Evolutionary conservation across 192 early-diverging fungal genomes (phyloP), one percentile per base, ranked within the genome.

Genomic region (Neocallimastix lanati): DNA sequence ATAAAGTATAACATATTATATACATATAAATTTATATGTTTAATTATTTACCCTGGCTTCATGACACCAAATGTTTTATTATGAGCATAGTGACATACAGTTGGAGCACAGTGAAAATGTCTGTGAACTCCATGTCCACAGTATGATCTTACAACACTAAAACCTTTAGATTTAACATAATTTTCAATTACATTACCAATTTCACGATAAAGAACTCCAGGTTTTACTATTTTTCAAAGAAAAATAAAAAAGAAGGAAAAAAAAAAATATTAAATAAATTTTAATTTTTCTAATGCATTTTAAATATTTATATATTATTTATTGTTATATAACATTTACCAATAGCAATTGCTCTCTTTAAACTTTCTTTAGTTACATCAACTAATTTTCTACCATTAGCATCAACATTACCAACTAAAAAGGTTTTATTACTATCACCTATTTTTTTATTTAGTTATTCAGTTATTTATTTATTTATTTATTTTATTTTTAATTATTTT

Each of bases 61-160:
- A 98, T 95, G 2, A 93, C 89, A 29, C 98, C 98, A 77, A 97
- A 89, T 3, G 96, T 94, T 88, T 97, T 97, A 86, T 98, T 98
- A 78, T 92, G 92, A 16, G 94, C 94, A 87, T 97, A 98, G 82
- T 99, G 98, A 36, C 95, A 95, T 38, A 99, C 89, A 81, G 91
- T 93, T 30, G 98, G 98, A 14, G 94, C 82, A 77, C 90, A 90
- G 82, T 99, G 98, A 88, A 98, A 99, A 80, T 93, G 85, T 29
- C 88, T 87, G 80, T 90, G 84, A 38, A 99, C 92, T 21, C 98
- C 98, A 78, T 99, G 98, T 0, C 96, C 96, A 81, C 93, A 94
- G 81, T 94, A 98, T 13, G 94, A 92, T 79, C 92, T 91, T 21
- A 97, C 96, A 33, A 98, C 96, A 5, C 93, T 94, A 84, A 97